Base-by-base conservation (phyloP, 495 filamentous ascomycete genomes). In the Podospora appendiculata region DNA sequence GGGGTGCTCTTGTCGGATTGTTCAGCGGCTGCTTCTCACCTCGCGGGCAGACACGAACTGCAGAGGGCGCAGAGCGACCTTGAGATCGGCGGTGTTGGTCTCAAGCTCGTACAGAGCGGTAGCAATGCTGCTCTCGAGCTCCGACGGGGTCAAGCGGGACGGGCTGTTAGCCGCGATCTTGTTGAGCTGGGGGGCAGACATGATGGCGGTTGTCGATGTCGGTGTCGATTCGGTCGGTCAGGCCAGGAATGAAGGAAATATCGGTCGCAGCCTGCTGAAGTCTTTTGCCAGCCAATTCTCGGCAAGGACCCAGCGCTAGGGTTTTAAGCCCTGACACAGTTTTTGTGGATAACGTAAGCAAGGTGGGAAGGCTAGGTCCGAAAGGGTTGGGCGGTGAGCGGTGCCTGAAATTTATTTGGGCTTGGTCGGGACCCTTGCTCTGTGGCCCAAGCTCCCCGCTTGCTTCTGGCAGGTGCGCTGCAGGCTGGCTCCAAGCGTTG, bases 81-180 rank as follows among this genome's bases (percentile, higher is more conserved):
- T 93, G 78, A 98, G 88, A 75, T 98, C 93, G 68, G 88, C 75
- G 68, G 90, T 95, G 83, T 95, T 95, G 78, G 83, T 88, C 87
- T 98, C 93, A 70, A 98, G 85, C 62, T 98, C 93, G 79, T 86
- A 94, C 57, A 98, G 87, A 76, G 92, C 93, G 74, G 82, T 84
- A 69, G 93, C 91, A 70, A 98, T 93, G 77, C 72, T 87, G 67
- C 78, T 83, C 87, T 98, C 93, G 60, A 96, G 81, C 82, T 98
- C 93, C 55, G 89, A 93, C 58, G 93, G 93, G 73, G 83, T 89
- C 71, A 85, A 79, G 78, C 90, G 84, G 70, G 91, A 96, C 43
- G 91, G 86, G 80, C 89, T 95, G 82, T 90, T 97, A 62, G 83
- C 73, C 70, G 92, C 90, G 73, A 98, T 97, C 89, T 97, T 97